phyloP scores from a whole-genome alignment of 164 flowering plant genomes.

The Nelumbo lutea region DNA sequence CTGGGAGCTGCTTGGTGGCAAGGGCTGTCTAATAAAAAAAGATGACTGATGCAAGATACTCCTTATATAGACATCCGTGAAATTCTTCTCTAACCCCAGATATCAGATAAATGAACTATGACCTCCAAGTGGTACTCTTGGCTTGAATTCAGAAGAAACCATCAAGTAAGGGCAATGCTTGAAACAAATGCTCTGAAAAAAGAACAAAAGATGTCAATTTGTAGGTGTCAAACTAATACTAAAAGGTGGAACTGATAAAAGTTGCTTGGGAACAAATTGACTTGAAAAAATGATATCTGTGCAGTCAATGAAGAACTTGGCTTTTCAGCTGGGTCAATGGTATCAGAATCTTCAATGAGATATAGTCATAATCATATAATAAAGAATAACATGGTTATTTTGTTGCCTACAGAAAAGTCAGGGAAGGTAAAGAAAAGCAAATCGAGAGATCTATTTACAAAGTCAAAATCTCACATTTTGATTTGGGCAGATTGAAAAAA shows the following conservation, averaged over 20 bases:
- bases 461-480: too few species aligned
- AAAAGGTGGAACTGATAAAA: neutral
- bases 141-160: constrained; percentile 56
- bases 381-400: too few species aligned
- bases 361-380: too few species aligned
- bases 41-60: too few species aligned
- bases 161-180: constrained; percentile 55
- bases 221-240: constrained; percentile 6
- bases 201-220: neutral
- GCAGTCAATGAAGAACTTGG: neutral
- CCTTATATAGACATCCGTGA: too few species aligned
- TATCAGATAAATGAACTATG: constrained; percentile 52
- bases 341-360: neutral
- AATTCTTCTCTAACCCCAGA: neutral
- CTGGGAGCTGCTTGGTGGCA: too few species aligned
- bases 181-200: constrained; percentile 64
- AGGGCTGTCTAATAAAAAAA: too few species aligned
- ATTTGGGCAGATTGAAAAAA: too few species aligned
- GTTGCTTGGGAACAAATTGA: neutral
- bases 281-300: neutral
- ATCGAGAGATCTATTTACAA: too few species aligned
- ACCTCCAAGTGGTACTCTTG: constrained; percentile 83
- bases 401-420: too few species aligned
- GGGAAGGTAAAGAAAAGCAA: too few species aligned
- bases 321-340: neutral